phyloP scores from a whole-genome alignment of 2,329 filamentous ascomycete species.

The Colletotrichum limetticola region DNA sequence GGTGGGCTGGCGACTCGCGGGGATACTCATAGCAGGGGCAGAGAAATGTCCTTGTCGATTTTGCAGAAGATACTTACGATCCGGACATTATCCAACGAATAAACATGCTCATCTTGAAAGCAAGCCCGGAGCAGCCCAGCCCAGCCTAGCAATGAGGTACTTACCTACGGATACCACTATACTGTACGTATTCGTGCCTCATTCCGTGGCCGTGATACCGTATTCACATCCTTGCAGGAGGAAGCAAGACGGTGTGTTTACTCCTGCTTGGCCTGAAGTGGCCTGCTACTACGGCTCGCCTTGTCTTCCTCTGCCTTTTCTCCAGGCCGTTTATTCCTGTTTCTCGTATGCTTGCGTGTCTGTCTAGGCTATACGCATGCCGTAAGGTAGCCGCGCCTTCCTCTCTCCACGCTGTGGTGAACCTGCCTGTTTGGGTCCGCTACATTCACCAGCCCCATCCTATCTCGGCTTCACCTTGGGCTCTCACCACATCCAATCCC shows the following conservation, averaged over 20 bases:
- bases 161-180: background rate
- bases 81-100: background rate
- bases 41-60: background rate
- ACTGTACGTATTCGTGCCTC: background rate
- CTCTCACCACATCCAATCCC: background rate
- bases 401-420: background rate
- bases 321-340: background rate
- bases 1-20: background rate
- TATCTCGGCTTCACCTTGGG: background rate
- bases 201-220: background rate
- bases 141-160: background rate
- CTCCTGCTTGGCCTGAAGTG: no score
- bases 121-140: background rate
- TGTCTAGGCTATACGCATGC: background rate
- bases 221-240: background rate
- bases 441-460: constrained; percentile 5
- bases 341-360: no score
- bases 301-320: no score
- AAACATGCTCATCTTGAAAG: background rate
- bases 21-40: background rate
- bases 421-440: background rate
- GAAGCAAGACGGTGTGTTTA: background rate
- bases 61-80: background rate
- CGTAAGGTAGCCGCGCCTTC: background rate
- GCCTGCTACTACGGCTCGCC: no score